Evolutionary conservation across 352 stramenopile genomes (phyloP).

Genomic region (Globisporangium echinulatum): DNA sequence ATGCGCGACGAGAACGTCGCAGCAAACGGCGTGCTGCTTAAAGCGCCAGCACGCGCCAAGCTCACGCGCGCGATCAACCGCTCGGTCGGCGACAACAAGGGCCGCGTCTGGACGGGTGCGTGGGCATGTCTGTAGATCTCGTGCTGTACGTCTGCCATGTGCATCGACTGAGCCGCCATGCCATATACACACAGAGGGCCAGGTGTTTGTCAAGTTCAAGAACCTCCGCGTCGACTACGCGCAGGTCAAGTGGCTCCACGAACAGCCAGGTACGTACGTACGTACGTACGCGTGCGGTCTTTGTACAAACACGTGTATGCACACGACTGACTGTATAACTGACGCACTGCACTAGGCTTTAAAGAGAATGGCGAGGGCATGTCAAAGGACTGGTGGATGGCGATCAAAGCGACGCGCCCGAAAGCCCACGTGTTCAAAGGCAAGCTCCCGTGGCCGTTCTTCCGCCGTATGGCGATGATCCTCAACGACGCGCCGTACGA

Average conservation of each 20-base stretch:
- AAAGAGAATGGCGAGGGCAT: slow-evolving; percentile 22
- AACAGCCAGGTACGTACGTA: slow-evolving; percentile 21
- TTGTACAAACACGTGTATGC: neutral
- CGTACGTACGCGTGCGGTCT: neutral
- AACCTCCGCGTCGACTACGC: slow-evolving; percentile 54
- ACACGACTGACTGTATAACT: no score
- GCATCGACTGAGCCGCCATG: neutral
- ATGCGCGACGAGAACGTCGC: slow-evolving; percentile 37
- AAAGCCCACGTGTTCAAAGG: slow-evolving; percentile 53
- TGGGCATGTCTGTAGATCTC: neutral
- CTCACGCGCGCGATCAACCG: slow-evolving; percentile 41
- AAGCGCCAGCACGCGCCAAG: slow-evolving; percentile 31
- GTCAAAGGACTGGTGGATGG: slow-evolving; percentile 40
- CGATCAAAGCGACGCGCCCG: slow-evolving; percentile 31
- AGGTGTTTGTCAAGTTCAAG: slow-evolving; percentile 62
- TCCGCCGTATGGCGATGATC: slow-evolving; percentile 39
- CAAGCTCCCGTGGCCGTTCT: slow-evolving; percentile 47
- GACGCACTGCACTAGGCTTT: slow-evolving; percentile 17
- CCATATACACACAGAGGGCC: slow-evolving; percentile 21
- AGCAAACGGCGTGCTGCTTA: slow-evolving; percentile 39
- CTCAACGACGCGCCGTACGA: slow-evolving; percentile 21
- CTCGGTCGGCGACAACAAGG: slow-evolving; percentile 19
- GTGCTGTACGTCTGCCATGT: neutral
- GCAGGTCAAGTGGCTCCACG: slow-evolving; percentile 36
- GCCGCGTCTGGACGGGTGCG: slow-evolving; percentile 31